phyloP scores from a whole-genome alignment of 2,329 filamentous ascomycete species.

The Ceratocystis albifundus region DNA sequence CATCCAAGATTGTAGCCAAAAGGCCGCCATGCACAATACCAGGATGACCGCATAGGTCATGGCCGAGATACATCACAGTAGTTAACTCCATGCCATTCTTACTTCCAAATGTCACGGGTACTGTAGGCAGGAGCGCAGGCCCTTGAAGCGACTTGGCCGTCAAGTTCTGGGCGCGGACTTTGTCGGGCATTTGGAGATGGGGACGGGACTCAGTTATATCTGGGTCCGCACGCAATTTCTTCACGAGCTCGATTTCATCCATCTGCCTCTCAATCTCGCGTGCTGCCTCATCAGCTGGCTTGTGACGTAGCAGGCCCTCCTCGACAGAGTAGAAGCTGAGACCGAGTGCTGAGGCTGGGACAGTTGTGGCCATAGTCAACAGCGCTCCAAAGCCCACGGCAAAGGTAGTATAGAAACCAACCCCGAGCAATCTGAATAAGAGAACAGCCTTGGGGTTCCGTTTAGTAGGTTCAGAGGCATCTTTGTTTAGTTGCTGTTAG shows the following conservation, averaged over 20 bases:
- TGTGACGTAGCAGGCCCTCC: conserved; percentile 59
- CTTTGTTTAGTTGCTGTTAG: not conserved
- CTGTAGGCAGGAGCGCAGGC: conserved; percentile 63
- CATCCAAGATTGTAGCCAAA: conserved; percentile 81
- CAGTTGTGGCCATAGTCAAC: conserved; percentile 22
- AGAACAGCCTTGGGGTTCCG: conserved; percentile 15
- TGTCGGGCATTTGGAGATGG: conserved; percentile 70
- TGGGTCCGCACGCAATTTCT: conserved; percentile 53
- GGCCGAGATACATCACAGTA: conserved; percentile 58
- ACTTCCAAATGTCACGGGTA: conserved; percentile 67
- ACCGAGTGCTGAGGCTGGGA: conserved; percentile 23
- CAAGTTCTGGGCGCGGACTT: conserved; percentile 60
- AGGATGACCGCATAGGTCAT: conserved; percentile 75
- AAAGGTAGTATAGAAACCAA: conserved; percentile 17
- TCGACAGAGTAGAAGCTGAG: conserved; percentile 43
- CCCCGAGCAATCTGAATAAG: conserved; percentile 14
- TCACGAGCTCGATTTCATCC: conserved; percentile 60
- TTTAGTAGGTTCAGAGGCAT: conserved; percentile 9
- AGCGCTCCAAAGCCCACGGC: conserved; percentile 17
- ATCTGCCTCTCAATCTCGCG: conserved; percentile 60
- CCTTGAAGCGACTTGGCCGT: conserved; percentile 72
- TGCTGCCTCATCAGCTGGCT: conserved; percentile 43
- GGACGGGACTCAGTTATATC: conserved; percentile 67
- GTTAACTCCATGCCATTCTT: conserved; percentile 57
- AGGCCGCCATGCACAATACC: conserved; percentile 85